A percentile compares a stretch with the other conserved stretches of the same genome.
Evolutionary conservation across 129 eudicot species (phyloP).

Genomic region (Logfia minima): DNA sequence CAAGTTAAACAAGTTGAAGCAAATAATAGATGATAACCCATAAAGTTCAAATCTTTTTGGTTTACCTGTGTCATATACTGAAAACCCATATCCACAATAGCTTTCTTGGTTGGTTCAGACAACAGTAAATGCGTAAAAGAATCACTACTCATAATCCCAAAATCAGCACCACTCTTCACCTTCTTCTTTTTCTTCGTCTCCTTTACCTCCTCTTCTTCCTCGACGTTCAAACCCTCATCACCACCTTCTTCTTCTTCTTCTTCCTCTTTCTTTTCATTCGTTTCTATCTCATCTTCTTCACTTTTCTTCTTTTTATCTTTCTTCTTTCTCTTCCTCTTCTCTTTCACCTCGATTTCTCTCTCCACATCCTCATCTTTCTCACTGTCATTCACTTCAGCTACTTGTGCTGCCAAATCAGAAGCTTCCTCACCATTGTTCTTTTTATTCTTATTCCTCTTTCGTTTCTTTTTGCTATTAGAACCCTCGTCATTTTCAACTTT

Average conservation of each 20-base stretch:
- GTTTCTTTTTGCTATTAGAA: conserved; percentile 37
- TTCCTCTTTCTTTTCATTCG: conserved; percentile 20
- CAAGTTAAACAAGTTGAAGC: neutral
- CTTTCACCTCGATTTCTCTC: conserved; percentile 1
- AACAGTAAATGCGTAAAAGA: conserved; percentile 51
- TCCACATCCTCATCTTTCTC: conserved; percentile 6
- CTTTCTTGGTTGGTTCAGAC: conserved; percentile 66
- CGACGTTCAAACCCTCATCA: neutral
- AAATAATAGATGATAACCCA: neutral
- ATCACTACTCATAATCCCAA: conserved; percentile 68
- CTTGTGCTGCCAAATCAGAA: conserved; percentile 12
- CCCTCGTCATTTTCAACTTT: conserved; percentile 9
- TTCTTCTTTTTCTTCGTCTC: conserved; percentile 27
- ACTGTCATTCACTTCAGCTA: conserved; percentile 16
- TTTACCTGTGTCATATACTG: conserved; percentile 77
- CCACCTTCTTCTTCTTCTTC: conserved; percentile 19
- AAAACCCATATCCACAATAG: conserved; percentile 59
- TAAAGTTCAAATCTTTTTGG: neutral
- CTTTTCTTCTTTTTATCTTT: conserved; percentile 19
- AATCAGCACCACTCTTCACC: conserved; percentile 33
- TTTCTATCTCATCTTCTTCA: conserved; percentile 8
- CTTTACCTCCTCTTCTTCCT: conserved; percentile 27
- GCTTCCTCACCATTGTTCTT: conserved; percentile 18
- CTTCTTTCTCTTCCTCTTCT: conserved; percentile 27
- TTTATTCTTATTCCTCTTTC: conserved; percentile 41